Base-by-base conservation (phyloP, 495 filamentous ascomycete genomes). In the Chaetomium fimeti region DNA sequence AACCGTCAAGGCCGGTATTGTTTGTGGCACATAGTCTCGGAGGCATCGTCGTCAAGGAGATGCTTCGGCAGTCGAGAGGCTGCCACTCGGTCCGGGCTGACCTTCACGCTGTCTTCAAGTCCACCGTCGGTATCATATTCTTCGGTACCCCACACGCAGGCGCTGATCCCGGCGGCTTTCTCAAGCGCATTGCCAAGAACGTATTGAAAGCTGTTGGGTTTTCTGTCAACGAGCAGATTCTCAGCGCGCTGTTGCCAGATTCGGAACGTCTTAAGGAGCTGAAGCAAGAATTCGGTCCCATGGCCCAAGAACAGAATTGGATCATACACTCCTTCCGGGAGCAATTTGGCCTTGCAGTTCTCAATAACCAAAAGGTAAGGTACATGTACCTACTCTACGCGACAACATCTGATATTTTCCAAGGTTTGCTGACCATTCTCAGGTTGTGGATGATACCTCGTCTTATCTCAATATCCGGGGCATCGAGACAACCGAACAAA, bases 21-120 rank as follows among this genome's bases (percentile, higher is more conserved):
- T 84, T 85, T 65, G 66, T 84, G 2, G 81, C 68, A 2, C 82
- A 85, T 67, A 83, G 81, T 63, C 73, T 84, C 3, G 81, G 83
- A n/a, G 83, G 81, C 0, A 75, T 83, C 27, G 68, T 85, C 22
- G 78, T 82, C 32, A 83, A 83, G 49, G 74, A 81, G 32, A 65
- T 71, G 63, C 63, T 82, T 5, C 67, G 74, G 32, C 63, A 64
- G 18, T 69, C 77, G 11, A 61, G 63, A 9, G 15, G n/a, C 28
- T 71, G 54, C 25, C 43, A 60, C 1, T 22, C 28, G 13, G 52
- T 53, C 38, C 69, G 74, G 4, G 24, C 47, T 25, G 68, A 75
- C 27, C 65, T 77, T 3, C 57, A 62, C 13, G 29, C 32, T 24
- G 59, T 77, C 18, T 76, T 70, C 59, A 52, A 71, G 11, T 74